phyloP scores from a whole-genome alignment of 2,329 filamentous ascomycete genomes.

The Diaporthe sp. region DNA sequence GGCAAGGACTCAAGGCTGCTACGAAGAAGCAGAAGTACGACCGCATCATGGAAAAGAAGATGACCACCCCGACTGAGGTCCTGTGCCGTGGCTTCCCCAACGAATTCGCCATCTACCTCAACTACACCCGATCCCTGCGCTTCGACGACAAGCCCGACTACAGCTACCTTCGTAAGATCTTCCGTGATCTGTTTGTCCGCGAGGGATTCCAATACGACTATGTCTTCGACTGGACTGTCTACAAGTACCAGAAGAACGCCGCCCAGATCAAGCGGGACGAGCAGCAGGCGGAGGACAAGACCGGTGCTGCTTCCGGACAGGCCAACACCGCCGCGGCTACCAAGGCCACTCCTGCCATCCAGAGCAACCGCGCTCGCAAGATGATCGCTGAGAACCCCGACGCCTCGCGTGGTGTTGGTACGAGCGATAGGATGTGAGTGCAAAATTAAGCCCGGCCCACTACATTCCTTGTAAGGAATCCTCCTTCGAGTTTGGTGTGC shows the following conservation, averaged over 20 bases:
- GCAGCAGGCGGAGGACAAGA: slow-evolving; percentile 84
- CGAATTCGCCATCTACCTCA: slow-evolving; percentile 99
- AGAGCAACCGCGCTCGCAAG: slow-evolving; percentile 85
- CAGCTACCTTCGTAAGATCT: slow-evolving; percentile 99
- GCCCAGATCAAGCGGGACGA: slow-evolving; percentile 89
- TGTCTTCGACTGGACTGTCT: slow-evolving; percentile 99
- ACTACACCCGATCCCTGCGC: slow-evolving; percentile 98
- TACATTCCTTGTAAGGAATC: slow-evolving; percentile 90
- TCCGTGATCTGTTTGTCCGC: slow-evolving; percentile 98
- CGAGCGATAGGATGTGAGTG: slow-evolving; percentile 97
- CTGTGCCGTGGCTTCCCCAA: slow-evolving; percentile 99
- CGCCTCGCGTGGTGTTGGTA: slow-evolving; percentile 81
- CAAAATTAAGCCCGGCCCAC: slow-evolving; percentile 69
- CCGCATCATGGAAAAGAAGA: slow-evolving; percentile 99
- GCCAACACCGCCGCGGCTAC: slow-evolving; percentile 70
- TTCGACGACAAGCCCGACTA: slow-evolving; percentile 99
- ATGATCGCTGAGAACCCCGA: slow-evolving; percentile 82
- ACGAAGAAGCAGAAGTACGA: slow-evolving; percentile 99
- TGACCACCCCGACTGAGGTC: slow-evolving; percentile 98
- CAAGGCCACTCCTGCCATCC: slow-evolving; percentile 73
- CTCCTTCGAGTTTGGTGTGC: slow-evolving; percentile 87
- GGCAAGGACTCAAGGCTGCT: slow-evolving; percentile 98
- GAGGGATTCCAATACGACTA: slow-evolving; percentile 99
- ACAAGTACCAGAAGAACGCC: slow-evolving; percentile 99
- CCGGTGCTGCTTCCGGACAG: slow-evolving; percentile 74